A percentile compares a stretch with the other conserved stretches of the same genome.
These are phyloP conservation scores for Cryphonectria parasitica DNA, from an alignment of 2,329 filamentous ascomycete species.

Conservation along the genomic window DNA sequence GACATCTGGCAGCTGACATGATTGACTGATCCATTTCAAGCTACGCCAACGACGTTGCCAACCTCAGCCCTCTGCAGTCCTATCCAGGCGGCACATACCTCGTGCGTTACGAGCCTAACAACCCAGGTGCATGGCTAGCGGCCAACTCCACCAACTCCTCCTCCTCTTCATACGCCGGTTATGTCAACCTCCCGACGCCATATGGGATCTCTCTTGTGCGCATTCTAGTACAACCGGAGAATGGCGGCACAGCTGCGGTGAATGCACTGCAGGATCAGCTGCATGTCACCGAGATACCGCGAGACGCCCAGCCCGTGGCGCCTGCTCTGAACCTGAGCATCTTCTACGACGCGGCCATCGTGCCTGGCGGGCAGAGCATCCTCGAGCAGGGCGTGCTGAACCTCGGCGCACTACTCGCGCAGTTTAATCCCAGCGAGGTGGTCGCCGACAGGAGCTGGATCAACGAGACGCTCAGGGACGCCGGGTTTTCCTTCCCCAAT, in stretches of 20 bases:
- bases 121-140: conserved; percentile 18
- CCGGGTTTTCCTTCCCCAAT: not conserved
- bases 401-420: conserved; percentile 22
- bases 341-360: conserved; percentile 17
- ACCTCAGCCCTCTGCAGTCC: conserved; percentile 32
- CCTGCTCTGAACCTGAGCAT: conserved; percentile 21
- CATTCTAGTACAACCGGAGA: conserved; percentile 17
- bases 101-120: conserved; percentile 26
- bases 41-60: conserved; percentile 37
- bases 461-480: conserved; percentile 6
- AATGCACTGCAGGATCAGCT: conserved; percentile 4
- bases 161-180: conserved; percentile 10
- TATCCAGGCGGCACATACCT: conserved; percentile 34
- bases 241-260: not conserved
- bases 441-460: conserved; percentile 1
- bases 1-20: conserved; percentile 29
- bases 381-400: conserved; percentile 23
- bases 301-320: not conserved
- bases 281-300: conserved; percentile 8
- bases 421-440: conserved; percentile 13
- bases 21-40: not conserved
- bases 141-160: not conserved
- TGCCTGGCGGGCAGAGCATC: conserved; percentile 8
- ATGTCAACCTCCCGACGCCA: conserved; percentile 26
- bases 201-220: conserved; percentile 24